Percentiles rank a stretch among this genome's conserved stretches.
phyloP scores from a whole-genome alignment of 345 rosid species.

The Mercurialis annua region DNA sequence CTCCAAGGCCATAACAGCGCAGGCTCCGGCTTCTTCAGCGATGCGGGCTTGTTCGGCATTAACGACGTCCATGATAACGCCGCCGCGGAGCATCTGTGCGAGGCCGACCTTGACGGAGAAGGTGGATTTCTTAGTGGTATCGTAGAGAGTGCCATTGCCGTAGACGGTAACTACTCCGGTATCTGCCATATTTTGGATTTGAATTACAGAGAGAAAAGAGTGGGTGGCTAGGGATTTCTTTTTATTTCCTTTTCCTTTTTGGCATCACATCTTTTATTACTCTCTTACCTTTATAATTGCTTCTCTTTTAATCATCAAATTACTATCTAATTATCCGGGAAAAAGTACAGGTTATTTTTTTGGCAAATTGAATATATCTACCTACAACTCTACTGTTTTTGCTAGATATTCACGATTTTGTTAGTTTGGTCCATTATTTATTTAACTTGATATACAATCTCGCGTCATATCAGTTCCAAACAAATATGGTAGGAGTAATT shows the following conservation, averaged over 20 bases:
- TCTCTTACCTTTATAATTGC: too few species aligned
- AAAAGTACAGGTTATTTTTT: too few species aligned
- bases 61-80: slow-evolving; percentile 30
- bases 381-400: too few species aligned
- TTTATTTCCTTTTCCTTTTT: not conserved
- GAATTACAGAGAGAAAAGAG: not conserved
- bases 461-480: too few species aligned
- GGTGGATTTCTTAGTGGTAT: slow-evolving; percentile 34
- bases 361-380: too few species aligned
- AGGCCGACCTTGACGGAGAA: slow-evolving; percentile 50
- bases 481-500: too few species aligned
- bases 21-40: slow-evolving; percentile 31
- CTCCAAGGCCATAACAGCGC: slow-evolving; percentile 30
- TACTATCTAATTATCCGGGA: too few species aligned
- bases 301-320: too few species aligned
- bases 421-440: too few species aligned
- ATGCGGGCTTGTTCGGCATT: slow-evolving; percentile 28
- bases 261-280: not conserved
- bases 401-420: too few species aligned
- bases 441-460: too few species aligned
- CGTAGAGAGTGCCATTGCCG: slow-evolving; percentile 58
- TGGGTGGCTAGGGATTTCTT: not conserved
- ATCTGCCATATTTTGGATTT: slow-evolving; percentile 27
- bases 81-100: slow-evolving; percentile 26
- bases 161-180: slow-evolving; percentile 30